Evolutionary conservation across 108 stramenopile genomes (phyloP), one percentile per base, ranked within the genome.

Genomic region (Seminavis robusta): DNA sequence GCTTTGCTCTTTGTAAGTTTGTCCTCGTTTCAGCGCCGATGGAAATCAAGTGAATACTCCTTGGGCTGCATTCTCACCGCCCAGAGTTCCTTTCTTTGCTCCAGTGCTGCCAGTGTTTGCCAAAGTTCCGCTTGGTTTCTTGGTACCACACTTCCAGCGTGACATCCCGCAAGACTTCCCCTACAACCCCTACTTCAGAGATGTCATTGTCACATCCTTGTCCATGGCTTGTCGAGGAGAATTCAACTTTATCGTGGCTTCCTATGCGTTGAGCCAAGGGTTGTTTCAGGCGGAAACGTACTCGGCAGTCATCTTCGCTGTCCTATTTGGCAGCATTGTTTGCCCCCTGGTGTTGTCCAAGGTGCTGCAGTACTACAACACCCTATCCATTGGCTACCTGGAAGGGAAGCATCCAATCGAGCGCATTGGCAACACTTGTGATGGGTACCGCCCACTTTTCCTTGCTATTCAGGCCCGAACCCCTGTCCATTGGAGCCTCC

Each of bases 151-250:
- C 15, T 58, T 58, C 25, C 42, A 58, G 17, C 26, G 25, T 8
- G 27, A 58, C 1, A 47, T 28, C 1, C 53, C 63, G 8, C 17
- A 44, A 20, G 63, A 55, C 31, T 54, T 55, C 19, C 53, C 63
- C 8, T 64, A 55, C 44, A 47, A 64, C 31, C 16, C 9, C 44
- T 17, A 45, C 17, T 16, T 34, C 13, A 28, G 60, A 24, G 77
- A 79, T 53, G 10, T 42, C 5, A 28, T 69, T 16, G 47, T 79
- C 25, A 65, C 69, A 30, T 59, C 52, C 17, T 40, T 79, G 20
- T 28, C 69, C 27, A 71, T 76, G 74, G 70, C 71, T 13, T 73
- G 69, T 23, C 54, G 69, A 19, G 76, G 76, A 40, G 76, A 77
- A 34, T 77, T 77, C 48, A 60, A 48, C 17, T 67, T 77, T 31